Base-by-base conservation (phyloP, 768 basidiomycete genomes). In the Suillus sp. region DNA sequence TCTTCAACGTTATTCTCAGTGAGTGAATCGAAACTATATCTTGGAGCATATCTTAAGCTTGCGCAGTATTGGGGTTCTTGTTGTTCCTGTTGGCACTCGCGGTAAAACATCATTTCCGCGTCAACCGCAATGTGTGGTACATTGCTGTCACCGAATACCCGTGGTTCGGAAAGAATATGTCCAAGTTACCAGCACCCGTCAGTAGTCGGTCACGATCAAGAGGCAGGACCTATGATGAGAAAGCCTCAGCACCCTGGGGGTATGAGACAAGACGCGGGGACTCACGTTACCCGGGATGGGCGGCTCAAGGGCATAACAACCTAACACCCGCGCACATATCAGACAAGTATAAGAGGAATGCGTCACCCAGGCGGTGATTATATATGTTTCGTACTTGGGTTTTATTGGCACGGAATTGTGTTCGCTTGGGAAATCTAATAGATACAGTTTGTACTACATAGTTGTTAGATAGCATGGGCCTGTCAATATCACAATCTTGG, bases 1-100 rank as follows among this genome's bases (percentile, higher is more conserved):
- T 93, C 61, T 86, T 94, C 74, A 93, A 93, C 69, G 86, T 89
- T 57, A 80, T 82, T 48, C 81, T 94, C 4, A 78, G 92, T 89
- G 74, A 63, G 88, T 79, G 7, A 27, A 25, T 37, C 38, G 13
- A 25, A 10, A 32, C n/a, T 1, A 30, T 10, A 4, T 20, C 34
- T 54, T 56, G 56, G 38, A 56, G 14, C 27, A 30, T 32, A 37
- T 56, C 61, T 55, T 69, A 67, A 67, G 35, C 43, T 61, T 62
- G 74, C 79, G 68, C 64, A 84, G 84, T 84, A 57, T 78, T 75
- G 77, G 81, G 72, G 42, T 83, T 84, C 72, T 71, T 83, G 56
- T 57, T 81, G 25, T 75, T 84, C 68, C 72, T 84, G 35, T 76
- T 84, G 45, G 72, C 72, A 38, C 76, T 84, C 63, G 71, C 81